Base-by-base conservation (phyloP, 1,139 yeast species). In the Geotrichum carabidarum region DNA sequence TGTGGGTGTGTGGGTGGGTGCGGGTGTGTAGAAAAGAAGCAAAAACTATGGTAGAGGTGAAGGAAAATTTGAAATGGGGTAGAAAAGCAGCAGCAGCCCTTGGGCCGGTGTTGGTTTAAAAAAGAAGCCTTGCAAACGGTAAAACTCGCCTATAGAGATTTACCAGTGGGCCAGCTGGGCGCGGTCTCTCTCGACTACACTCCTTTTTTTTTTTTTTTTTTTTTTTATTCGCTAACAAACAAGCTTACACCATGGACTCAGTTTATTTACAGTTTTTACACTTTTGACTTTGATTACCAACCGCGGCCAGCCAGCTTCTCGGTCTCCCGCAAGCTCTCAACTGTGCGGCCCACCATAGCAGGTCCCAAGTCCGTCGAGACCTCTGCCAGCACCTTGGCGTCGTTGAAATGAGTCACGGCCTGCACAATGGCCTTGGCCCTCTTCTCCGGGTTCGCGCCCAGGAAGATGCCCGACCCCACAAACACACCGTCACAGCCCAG, bases 401-500 rank as follows among this genome's bases (percentile, higher is more conserved):
- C 86, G 56, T 82, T 72, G 74, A 74, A 87, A 67, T 85, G 82
- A 44, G 93, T 85, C 38, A 87, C 89, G 27, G 94, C 90, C 67
- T 84, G 82, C 52, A 87, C 95, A 68, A 87, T 83, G 30, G 94
- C 90, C 64, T 74, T 78, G 45, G 95, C 95, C 65, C 87, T 77
- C 68, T 80, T 79, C 65, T 78, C 88, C 2, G 94, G 94, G 71
- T 86, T 80, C 59, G 78, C 76, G 48, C 88, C 82, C 69, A 83
- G 83, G 79, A 87, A 87, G 62, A 87, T 87, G 47, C 95, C 95
- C 8, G 90, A 83, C n/a, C 95, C 95, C 43, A 87, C 95, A 67
- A 87, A 87, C 41, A 87, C 90, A 60, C 95, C 95, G 67, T 87
- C 95, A 69, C 90, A 85, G n/a, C 95, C 95, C 64, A 86, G 76